Conservation (phyloP, 805 yeast genomes). For the Zygotorulaspora danielsina region DNA sequence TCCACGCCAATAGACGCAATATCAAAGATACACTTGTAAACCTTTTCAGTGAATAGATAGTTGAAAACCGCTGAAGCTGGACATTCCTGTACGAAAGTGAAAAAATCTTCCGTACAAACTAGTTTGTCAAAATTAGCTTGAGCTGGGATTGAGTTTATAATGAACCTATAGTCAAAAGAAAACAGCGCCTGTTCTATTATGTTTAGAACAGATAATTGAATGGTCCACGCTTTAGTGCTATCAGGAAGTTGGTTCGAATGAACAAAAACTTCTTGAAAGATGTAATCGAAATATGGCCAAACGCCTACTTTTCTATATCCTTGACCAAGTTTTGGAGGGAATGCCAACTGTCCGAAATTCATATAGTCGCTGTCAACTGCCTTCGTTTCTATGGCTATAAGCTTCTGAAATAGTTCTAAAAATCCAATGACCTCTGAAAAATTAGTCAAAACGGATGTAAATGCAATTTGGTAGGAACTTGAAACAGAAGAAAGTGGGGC, state of each 20-base stretch:
- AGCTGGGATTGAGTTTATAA: slow-evolving; percentile 50
- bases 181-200: slow-evolving; percentile 46
- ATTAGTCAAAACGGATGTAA: slow-evolving; percentile 45
- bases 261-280: slow-evolving; percentile 62
- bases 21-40: slow-evolving; percentile 52
- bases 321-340: slow-evolving; percentile 61
- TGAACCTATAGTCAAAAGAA: slow-evolving; percentile 50
- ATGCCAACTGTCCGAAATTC: slow-evolving; percentile 46
- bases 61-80: slow-evolving; percentile 67
- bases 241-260: slow-evolving; percentile 40
- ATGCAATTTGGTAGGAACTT: slow-evolving; percentile 41
- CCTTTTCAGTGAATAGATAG: slow-evolving; percentile 55
- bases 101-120: slow-evolving; percentile 43
- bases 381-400: slow-evolving; percentile 35
- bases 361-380: slow-evolving; percentile 26
- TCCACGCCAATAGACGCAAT: slow-evolving; percentile 61
- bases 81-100: slow-evolving; percentile 54
- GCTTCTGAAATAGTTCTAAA: slow-evolving; percentile 45
- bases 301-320: slow-evolving; percentile 61
- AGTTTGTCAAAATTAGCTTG: slow-evolving; percentile 48
- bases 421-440: slow-evolving; percentile 61
- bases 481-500: slow-evolving; percentile 23
- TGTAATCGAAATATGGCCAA: slow-evolving; percentile 74
- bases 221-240: slow-evolving; percentile 34
- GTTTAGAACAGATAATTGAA: slow-evolving; percentile 54